Conservation (phyloP, 306 rosid genomes). For the Rubus idaeus region DNA sequence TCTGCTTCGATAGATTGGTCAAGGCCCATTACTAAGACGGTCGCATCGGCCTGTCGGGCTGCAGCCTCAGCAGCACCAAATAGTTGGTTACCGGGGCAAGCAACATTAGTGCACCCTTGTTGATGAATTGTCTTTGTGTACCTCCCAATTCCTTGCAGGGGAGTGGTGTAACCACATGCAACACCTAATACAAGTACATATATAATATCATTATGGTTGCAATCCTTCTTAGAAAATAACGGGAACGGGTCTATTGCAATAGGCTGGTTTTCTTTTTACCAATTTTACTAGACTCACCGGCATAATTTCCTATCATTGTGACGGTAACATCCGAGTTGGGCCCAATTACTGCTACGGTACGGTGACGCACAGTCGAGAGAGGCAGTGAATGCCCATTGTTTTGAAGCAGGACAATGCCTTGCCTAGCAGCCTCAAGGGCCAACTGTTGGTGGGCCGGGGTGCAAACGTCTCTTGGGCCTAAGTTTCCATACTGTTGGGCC, state of each 20-base stretch:
- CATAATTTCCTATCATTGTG: conserved; percentile 95
- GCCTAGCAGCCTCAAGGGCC: conserved; percentile 84
- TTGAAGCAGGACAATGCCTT: conserved; percentile 68
- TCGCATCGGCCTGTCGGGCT: conserved; percentile 62
- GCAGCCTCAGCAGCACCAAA: conserved; percentile 57
- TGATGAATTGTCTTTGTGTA: conserved; percentile 61
- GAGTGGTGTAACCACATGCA: conserved; percentile 80
- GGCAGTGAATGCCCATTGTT: conserved; percentile 56
- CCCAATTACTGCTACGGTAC: conserved; percentile 76
- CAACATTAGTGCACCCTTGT: conserved; percentile 55
- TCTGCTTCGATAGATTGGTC: conserved; percentile 93
- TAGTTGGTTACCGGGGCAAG: conserved; percentile 40
- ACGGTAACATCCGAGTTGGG: conserved; percentile 79
- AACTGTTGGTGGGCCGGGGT: conserved; percentile 53
- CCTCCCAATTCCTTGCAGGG: conserved; percentile 77
- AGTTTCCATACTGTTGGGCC: conserved; percentile 51
- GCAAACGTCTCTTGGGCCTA: conserved; percentile 72
- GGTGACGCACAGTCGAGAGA: conserved; percentile 37
- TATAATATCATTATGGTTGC: neutral
- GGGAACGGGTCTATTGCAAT: no score
- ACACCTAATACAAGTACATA: conserved; percentile 35
- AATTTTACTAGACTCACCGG: conserved; percentile 40
- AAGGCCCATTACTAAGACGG: conserved; percentile 73
- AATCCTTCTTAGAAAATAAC: neutral
- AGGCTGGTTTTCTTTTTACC: neutral